Evolutionary conservation across 2,329 filamentous ascomycete genomes (phyloP), one percentile per base, ranked within the genome.

Genomic region (Fusarium fracticaudum): DNA sequence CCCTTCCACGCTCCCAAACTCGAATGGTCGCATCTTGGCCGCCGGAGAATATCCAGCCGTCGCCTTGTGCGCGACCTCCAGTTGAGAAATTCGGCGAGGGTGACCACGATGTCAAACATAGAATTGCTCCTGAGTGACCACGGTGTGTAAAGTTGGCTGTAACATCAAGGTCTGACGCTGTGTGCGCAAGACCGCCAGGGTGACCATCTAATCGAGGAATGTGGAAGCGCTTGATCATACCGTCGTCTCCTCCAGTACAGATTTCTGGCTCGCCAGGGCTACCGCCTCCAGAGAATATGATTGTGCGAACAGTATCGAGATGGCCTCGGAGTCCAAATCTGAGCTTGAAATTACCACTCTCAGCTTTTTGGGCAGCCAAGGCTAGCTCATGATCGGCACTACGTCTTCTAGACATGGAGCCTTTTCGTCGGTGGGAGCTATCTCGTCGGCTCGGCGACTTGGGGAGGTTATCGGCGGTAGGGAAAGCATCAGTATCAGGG

Each of bases 41-140:
- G 69, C 96, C 96, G 10, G 96, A 98, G 83, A 99, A 99, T 74
- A 99, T 95, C 96, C 96, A 99, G 35, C 96, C 96, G 77, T 98
- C 96, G 38, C 96, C 96, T 77, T 93, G 91, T 13, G 94, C 94
- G 72, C 95, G 91, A 12, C 95, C 95, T 41, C 95, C 94, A 24
- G 94, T 97, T 13, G 94, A 93, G 81, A 98, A 98, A 79, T 94
- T 96, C 33, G 94, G 93, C 5, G 94, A 92, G 5, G 94, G 92
- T 5, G 94, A 95, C 87, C 94, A 98, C 8, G 96, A 93, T 0
- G 96, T 92, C 33, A 99, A 85, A 48, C 91, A 94, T 45, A 97
- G 93, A 6, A 99, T 95, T 6, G 95, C 91, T 7, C 96, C 96
- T n/a, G 92, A 90, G 80, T 99, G 96, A 15, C 96, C 96, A 64